Evolutionary conservation across 2,329 filamentous ascomycete species (phyloP), one percentile per base, ranked within the genome.

Genomic region (Fusarium piperis): DNA sequence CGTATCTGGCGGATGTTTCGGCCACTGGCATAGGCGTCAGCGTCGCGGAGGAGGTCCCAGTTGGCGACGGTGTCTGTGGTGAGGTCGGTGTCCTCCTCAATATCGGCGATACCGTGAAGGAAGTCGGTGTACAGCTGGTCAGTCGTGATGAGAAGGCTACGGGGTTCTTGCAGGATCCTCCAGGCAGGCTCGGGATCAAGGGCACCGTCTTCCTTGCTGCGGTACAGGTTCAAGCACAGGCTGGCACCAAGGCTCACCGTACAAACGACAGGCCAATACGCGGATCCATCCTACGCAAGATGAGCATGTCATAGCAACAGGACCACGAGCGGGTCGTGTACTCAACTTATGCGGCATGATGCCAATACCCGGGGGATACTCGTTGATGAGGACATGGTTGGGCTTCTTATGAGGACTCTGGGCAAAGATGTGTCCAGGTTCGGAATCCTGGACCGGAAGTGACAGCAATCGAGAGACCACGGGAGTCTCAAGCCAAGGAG

Each of bases 311-410:
- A 62, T 53, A 59, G 58, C 48, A 57, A 64, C 46, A 23, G 39
- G 53, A 44, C 52, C 33, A 57, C 68, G 55, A 61, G 68, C 55
- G 69, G 69, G 64, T 65, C 72, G 59, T 78, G 66, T 76, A 82
- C 80, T 80, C 76, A 82, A 79, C 84, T 98, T 96, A 80, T 98
- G 95, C 52, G 95, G 91, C 93, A 98, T 97, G 73, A 98, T 98
- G n/a, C 95, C 95, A 70, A 97, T 89, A 2, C 93, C 94, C 0
- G 93, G 90, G 2, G 87, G 86, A 80, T 98, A 99, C 80, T 98
- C 95, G 78, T 99, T 99, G 74, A 98, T 90, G 38, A 98, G 86
- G 51, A 97, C 94, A 82, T 98, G 96, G 76, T 98, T 99, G 3
- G 95, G 94, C 5, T 85, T 86, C 18, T 84, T 76, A 78, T 98